Evolutionary conservation across 176 grass and related monocot species (phyloP).

Genomic region (Triticum timopheevii): DNA sequence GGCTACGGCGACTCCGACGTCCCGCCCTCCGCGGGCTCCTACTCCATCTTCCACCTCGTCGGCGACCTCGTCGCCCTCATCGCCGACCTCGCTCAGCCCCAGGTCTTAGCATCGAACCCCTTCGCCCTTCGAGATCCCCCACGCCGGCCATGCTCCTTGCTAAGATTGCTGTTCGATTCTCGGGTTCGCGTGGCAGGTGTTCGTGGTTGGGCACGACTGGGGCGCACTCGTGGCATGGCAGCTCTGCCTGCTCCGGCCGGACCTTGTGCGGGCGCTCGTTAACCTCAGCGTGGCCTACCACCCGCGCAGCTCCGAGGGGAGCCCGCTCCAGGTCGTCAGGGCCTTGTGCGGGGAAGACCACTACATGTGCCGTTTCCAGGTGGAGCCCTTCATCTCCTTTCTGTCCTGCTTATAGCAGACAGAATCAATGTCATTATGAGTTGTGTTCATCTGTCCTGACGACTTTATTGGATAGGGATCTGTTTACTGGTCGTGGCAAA

Average conservation of each 20-base stretch:
- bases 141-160: background rate
- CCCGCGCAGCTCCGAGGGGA: conserved; percentile 29
- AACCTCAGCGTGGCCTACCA: conserved; percentile 61
- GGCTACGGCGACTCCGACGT: conserved; percentile 68
- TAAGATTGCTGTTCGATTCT: background rate
- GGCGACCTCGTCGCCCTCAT: conserved; percentile 84
- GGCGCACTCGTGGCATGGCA: conserved; percentile 72
- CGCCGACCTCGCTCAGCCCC: conserved; percentile 53
- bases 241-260: conserved; percentile 71
- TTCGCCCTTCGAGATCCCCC: background rate
- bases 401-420: background rate
- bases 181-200: conserved; percentile 40
- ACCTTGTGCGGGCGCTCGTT: conserved; percentile 70
- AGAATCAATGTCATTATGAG: background rate
- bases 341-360: conserved; percentile 59
- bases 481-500: background rate
- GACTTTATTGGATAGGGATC: background rate
- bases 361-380: conserved; percentile 80
- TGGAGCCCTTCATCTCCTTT: background rate
- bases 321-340: conserved; percentile 52
- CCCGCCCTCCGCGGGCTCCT: conserved; percentile 28
- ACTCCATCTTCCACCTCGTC: conserved; percentile 68
- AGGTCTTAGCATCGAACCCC: conserved; percentile 21
- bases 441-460: background rate
- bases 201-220: conserved; percentile 84